These are phyloP conservation scores for Fusarium humuli DNA, from an alignment of 2,329 filamentous ascomycete genomes.

Conservation along the genomic window DNA sequence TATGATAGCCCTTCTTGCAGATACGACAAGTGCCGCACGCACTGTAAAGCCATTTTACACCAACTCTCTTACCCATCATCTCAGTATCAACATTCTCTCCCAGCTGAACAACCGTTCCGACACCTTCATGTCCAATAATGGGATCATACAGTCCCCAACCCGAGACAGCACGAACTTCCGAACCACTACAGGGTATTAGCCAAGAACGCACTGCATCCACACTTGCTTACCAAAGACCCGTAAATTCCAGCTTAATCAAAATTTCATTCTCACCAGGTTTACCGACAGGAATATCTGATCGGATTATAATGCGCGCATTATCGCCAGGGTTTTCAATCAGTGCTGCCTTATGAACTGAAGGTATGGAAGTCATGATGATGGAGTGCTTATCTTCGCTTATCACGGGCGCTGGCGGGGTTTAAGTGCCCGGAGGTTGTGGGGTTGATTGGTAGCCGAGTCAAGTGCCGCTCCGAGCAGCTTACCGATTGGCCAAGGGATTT, in stretches of 20 bases:
- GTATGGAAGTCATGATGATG: constrained; percentile 18
- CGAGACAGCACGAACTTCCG: constrained; percentile 47
- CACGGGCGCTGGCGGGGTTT: background rate
- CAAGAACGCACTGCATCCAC: no score
- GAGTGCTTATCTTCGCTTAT: background rate
- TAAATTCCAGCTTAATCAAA: no score
- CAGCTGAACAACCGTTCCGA: constrained; percentile 47
- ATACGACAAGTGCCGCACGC: constrained; percentile 54
- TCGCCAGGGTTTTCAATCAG: no score
- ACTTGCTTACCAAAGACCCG: no score
- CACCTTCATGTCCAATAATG: constrained; percentile 50
- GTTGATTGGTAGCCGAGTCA: constrained; percentile 1
- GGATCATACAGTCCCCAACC: constrained; percentile 46
- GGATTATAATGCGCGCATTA: no score
- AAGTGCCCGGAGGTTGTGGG: background rate
- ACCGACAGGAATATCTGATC: no score
- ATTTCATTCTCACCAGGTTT: no score
- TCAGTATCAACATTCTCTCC: constrained; percentile 45
- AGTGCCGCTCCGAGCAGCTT: constrained; percentile 16
- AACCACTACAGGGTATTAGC: constrained; percentile 39
- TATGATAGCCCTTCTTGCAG: constrained; percentile 51
- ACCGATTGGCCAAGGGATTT: background rate
- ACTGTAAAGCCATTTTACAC: constrained; percentile 59
- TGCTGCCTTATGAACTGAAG: constrained; percentile 10
- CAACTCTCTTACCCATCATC: constrained; percentile 53